phyloP scores from a whole-genome alignment of 2,329 filamentous ascomycete species.

The Pestalotiopsis fici region DNA sequence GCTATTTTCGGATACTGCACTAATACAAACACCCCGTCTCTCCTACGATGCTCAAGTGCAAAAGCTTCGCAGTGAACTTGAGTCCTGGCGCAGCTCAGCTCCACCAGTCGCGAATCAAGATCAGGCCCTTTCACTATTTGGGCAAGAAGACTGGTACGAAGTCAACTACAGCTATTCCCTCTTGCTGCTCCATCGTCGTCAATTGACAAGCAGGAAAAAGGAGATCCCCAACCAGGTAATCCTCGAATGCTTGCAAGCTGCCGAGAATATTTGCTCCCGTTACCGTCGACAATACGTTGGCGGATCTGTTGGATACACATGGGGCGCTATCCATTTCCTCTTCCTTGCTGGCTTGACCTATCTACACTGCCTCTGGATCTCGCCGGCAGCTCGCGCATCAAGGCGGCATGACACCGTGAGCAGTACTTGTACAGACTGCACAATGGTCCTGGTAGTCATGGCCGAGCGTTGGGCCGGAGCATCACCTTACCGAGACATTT shows the following conservation, averaged over 20 bases:
- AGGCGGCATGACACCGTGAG: slow-evolving; percentile 19
- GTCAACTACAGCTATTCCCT: background rate
- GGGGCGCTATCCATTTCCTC: slow-evolving; percentile 9
- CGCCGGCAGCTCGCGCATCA: slow-evolving; percentile 15
- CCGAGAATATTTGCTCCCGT: background rate
- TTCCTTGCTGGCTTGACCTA: slow-evolving; percentile 15
- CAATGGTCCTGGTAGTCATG: slow-evolving; percentile 29
- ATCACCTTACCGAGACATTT: slow-evolving; percentile 32
- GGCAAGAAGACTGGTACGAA: slow-evolving; percentile 11
- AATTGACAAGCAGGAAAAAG: no score
- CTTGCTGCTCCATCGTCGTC: background rate
- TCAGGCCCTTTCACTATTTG: slow-evolving; percentile 10
- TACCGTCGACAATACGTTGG: slow-evolving; percentile 7
- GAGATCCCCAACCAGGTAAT: background rate
- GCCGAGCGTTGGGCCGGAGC: slow-evolving; percentile 30
- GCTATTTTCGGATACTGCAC: background rate
- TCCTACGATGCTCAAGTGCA: no score
- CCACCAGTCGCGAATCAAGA: background rate
- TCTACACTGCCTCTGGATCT: slow-evolving; percentile 35
- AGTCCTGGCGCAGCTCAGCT: no score
- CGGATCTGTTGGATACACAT: slow-evolving; percentile 9
- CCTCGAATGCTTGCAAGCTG: no score
- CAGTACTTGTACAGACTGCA: slow-evolving; percentile 27
- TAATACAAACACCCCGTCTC: background rate
- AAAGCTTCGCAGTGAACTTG: no score